Evolutionary conservation across 75 land plant genomes (phyloP).

Genomic region (Cupressus sempervirens): DNA sequence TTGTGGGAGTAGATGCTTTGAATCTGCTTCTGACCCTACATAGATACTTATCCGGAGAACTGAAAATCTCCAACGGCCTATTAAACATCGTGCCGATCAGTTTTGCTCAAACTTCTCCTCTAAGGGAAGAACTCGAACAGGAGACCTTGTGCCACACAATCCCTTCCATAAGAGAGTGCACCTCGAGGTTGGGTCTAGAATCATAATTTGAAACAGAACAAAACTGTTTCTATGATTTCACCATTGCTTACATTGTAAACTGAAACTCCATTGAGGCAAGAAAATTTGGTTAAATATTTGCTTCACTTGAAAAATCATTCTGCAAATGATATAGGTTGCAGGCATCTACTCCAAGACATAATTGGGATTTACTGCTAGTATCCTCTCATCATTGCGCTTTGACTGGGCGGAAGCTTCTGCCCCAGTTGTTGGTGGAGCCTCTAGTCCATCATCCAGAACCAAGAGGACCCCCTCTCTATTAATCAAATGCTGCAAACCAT

Average conservation of each 20-base stretch:
- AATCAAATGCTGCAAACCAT: slow-evolving; percentile 70
- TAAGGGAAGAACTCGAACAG: background rate
- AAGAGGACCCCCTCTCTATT: slow-evolving; percentile 81
- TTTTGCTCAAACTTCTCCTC: background rate
- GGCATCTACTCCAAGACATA: slow-evolving; percentile 61
- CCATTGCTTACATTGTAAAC: background rate
- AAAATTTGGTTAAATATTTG: background rate
- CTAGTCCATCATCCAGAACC: slow-evolving; percentile 77
- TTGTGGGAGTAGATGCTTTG: background rate
- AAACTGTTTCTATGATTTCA: background rate
- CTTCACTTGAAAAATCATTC: background rate
- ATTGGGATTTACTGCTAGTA: slow-evolving; percentile 90
- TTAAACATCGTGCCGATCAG: background rate
- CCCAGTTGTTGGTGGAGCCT: slow-evolving; percentile 25
- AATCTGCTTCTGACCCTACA: background rate
- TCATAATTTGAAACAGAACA: background rate
- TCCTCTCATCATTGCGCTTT: slow-evolving; percentile 46
- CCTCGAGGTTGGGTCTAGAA: background rate
- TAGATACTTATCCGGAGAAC: background rate
- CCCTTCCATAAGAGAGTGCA: background rate
- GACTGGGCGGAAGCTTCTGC: slow-evolving; percentile 16
- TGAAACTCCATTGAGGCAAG: background rate
- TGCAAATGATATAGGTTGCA: background rate
- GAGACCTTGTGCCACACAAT: background rate
- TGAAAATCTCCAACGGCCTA: background rate